Evolutionary conservation across 345 rosid species (phyloP), one percentile per base, ranked within the genome.

Genomic region (Linum tenue): DNA sequence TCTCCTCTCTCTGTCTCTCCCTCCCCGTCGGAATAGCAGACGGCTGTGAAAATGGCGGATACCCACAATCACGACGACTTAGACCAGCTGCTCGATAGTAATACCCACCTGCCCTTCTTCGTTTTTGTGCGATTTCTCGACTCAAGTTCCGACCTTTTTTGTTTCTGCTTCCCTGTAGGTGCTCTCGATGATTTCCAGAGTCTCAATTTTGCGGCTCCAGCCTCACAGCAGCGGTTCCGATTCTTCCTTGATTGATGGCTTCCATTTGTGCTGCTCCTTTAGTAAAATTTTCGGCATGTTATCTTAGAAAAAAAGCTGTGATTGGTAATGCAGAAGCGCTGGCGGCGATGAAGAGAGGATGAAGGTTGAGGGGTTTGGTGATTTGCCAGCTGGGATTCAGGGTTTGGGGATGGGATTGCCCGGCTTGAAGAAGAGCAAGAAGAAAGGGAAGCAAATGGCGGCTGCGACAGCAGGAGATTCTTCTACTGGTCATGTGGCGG

Each of bases 381-480:
- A 83, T 39, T 70, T 86, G 63, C 84, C 91, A 0, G 73, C 68
- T 67, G 95, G 85, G 50, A 75, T 95, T 67, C 90, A 82, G 71
- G 99, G 97, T 16, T 79, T 95, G 67, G 99, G 97, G 41, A 82
- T 84, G 90, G 95, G 94, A 37, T 80, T 95, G 77, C 99, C 98
- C 41, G 98, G 89, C 76, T 85, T 91, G 83, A 83, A 81, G 31
- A 22, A 22, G 17, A 77, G 74, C 76, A 95, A 86, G 85, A 91
- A 86, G 74, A 95, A 87, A 74, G 92, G 89, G 3, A 86, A 91
- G 64, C 81, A 86, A 56, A 88, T 79, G 79, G 78, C 72, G 55
- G 70, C 85, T 1, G 84, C 84, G 68, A 89, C 72, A 50, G 70
- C 85, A 0, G 84, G 83, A 67, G 94, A 84, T 22, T 22, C 31